Evolutionary conservation across 768 basidiomycete species (phyloP).

Genomic region (Tricholoma saponaceum): DNA sequence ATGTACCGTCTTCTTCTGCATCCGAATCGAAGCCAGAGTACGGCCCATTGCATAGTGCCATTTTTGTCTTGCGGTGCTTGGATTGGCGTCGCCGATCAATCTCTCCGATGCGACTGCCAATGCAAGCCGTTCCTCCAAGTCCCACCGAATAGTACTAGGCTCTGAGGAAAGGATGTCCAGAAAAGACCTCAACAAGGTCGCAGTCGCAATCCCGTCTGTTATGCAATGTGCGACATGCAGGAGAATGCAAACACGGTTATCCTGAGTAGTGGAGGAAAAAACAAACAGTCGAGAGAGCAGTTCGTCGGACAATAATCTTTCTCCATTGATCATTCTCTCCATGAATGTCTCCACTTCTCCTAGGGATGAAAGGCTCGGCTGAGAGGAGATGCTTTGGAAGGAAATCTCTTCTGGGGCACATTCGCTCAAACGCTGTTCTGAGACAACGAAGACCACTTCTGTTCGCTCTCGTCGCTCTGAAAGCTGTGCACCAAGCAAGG

Average conservation of each 20-base stretch:
- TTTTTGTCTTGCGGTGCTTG: conserved; percentile 31
- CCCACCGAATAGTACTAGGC: conserved; percentile 9
- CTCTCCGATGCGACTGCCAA: conserved; percentile 36
- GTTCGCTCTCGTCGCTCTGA: conserved; percentile 23
- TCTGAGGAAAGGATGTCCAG: conserved; percentile 35
- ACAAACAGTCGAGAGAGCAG: conserved; percentile 39
- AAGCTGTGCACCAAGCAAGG: conserved; percentile 43
- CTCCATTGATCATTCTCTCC: conserved; percentile 25
- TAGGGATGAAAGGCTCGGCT: conserved; percentile 11
- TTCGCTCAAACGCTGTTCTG: conserved; percentile 28
- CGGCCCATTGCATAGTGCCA: conserved; percentile 44
- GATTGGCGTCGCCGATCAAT: conserved; percentile 27
- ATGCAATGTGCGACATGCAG: conserved; percentile 45
- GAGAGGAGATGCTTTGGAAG: conserved; percentile 22
- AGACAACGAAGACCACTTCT: conserved; percentile 38
- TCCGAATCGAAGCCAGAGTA: conserved; percentile 30
- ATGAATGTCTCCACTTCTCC: conserved; percentile 30
- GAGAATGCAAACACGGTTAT: conserved; percentile 36
- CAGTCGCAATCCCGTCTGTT: conserved; percentile 44
- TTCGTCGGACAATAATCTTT: conserved; percentile 37
- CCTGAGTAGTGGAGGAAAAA: conserved; percentile 33
- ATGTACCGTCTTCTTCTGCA: conserved; percentile 30
- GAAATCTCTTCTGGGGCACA: conserved; percentile 34
- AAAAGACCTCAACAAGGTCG: conserved; percentile 39
- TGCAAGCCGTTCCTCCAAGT: conserved; percentile 35